These are phyloP conservation scores for Porogramme epimiltina DNA, from an alignment of 1,284 basidiomycete species.

Conservation along the genomic window DNA sequence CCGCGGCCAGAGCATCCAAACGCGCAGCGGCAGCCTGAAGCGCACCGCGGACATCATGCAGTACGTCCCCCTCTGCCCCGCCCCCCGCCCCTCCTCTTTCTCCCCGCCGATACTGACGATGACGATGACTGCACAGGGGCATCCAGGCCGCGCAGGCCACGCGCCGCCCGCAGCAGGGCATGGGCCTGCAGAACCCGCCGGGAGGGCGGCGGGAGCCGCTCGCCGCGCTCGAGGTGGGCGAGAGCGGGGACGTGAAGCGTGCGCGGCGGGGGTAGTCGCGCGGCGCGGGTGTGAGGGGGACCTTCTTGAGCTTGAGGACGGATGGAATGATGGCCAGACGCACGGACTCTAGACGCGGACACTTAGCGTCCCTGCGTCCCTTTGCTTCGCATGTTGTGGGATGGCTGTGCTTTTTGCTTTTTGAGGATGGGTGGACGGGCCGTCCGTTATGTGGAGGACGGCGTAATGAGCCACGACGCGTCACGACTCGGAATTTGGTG, in stretches of 20 bases:
- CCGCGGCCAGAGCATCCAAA: neutral
- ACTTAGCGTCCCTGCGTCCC: too few species aligned
- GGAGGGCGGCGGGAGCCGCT: conserved; percentile 37
- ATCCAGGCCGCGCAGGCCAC: conserved; percentile 9
- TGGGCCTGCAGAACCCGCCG: conserved; percentile 45
- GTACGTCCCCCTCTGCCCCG: conserved; percentile 29
- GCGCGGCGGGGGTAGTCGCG: conserved; percentile 36
- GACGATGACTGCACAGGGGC: neutral
- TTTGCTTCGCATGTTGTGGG: too few species aligned
- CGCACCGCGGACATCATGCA: conserved; percentile 41
- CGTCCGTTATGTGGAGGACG: too few species aligned
- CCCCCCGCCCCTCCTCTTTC: neutral
- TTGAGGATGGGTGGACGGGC: too few species aligned
- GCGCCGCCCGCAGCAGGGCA: conserved; percentile 35
- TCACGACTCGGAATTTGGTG: too few species aligned
- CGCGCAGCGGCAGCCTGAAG: conserved; percentile 32
- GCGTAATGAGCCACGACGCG: too few species aligned
- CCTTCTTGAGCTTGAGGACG: too few species aligned
- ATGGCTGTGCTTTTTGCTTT: too few species aligned
- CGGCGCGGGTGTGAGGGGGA: too few species aligned
- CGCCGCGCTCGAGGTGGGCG: conserved; percentile 41
- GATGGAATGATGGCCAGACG: too few species aligned
- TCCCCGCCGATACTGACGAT: conserved; percentile 1
- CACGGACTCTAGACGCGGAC: too few species aligned
- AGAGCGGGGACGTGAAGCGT: conserved; percentile 52